phyloP scores from a whole-genome alignment of 2,329 filamentous ascomycete genomes.

The Lomentospora prolificans region DNA sequence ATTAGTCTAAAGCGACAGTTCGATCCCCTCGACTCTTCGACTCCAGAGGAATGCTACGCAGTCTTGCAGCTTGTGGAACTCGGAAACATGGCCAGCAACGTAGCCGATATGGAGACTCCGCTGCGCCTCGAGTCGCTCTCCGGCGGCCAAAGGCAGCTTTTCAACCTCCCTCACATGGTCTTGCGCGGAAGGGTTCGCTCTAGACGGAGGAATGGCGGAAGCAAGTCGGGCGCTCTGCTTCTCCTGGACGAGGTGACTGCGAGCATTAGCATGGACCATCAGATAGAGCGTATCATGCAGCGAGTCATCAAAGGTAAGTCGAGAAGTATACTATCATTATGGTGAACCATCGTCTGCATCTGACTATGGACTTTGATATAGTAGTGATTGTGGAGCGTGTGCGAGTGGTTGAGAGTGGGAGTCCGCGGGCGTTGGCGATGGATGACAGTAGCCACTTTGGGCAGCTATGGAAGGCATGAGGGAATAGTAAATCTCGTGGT shows the following conservation, averaged over 20 bases:
- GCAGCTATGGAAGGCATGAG: constrained; percentile 3
- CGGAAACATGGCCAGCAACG: constrained; percentile 18
- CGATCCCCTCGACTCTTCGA: constrained; percentile 31
- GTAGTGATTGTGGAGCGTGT: neutral
- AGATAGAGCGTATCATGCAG: constrained; percentile 31
- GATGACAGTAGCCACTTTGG: neutral
- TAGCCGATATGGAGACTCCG: constrained; percentile 19
- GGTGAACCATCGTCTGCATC: constrained; percentile 30
- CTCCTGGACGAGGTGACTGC: constrained; percentile 34
- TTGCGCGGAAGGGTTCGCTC: constrained; percentile 28
- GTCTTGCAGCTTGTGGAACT: constrained; percentile 27
- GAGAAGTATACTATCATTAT: constrained; percentile 41
- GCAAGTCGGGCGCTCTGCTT: constrained; percentile 22
- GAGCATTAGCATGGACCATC: constrained; percentile 29
- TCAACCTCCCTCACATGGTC: constrained; percentile 51
- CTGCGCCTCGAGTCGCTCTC: constrained; percentile 34
- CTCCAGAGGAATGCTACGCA: constrained; percentile 16
- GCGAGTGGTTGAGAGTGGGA: neutral
- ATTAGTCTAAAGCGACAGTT: too few species aligned
- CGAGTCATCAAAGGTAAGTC: constrained; percentile 28
- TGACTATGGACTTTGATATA: neutral
- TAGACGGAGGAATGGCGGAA: constrained; percentile 17
- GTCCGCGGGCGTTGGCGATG: neutral
- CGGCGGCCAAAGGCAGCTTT: constrained; percentile 54
- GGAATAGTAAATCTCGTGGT: too few species aligned